phyloP scores from a whole-genome alignment of 2,329 filamentous ascomycete species.

The Aureobasidium musti region DNA sequence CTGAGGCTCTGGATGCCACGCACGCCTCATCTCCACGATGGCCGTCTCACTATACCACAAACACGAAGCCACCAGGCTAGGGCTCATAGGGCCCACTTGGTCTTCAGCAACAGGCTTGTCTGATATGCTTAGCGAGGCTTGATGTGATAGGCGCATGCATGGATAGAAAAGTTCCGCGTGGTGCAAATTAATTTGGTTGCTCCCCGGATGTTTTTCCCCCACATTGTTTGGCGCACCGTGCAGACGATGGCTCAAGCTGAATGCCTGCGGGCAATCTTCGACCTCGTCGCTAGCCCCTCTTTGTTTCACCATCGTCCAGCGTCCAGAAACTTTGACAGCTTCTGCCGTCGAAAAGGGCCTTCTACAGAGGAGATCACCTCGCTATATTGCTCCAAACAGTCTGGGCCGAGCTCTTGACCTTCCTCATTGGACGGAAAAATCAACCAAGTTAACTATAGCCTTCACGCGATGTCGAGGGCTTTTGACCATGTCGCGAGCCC shows the following conservation, averaged over 20 bases:
- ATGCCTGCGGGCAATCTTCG: neutral
- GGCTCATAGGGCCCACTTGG: slow-evolving; percentile 1
- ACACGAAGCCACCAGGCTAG: neutral
- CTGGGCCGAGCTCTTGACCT: neutral
- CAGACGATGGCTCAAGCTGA: slow-evolving; percentile 8
- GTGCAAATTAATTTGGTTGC: slow-evolving; percentile 17
- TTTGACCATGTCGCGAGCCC: neutral
- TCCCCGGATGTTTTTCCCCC: slow-evolving; percentile 18
- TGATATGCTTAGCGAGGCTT: slow-evolving; percentile 27
- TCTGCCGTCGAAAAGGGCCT: slow-evolving; percentile 17
- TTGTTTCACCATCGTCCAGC: slow-evolving; percentile 26
- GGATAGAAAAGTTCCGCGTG: slow-evolving; percentile 3
- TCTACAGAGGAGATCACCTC: slow-evolving; percentile 8
- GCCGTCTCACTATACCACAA: slow-evolving; percentile 26
- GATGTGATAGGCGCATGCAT: slow-evolving; percentile 12
- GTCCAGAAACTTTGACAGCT: slow-evolving; percentile 6
- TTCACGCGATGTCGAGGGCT: neutral
- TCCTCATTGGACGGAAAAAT: slow-evolving; percentile 26
- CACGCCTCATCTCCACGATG: slow-evolving; percentile 22
- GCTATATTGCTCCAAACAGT: slow-evolving; percentile 15
- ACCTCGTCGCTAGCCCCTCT: slow-evolving; percentile 9
- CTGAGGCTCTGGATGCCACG: slow-evolving; percentile 21
- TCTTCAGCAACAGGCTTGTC: slow-evolving; percentile 9
- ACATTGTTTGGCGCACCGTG: slow-evolving; percentile 19
- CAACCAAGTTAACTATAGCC: neutral